A percentile compares a stretch with the other conserved stretches of the same genome.
Conservation (phyloP, 805 yeast species). For the Osmozyma mogii region DNA sequence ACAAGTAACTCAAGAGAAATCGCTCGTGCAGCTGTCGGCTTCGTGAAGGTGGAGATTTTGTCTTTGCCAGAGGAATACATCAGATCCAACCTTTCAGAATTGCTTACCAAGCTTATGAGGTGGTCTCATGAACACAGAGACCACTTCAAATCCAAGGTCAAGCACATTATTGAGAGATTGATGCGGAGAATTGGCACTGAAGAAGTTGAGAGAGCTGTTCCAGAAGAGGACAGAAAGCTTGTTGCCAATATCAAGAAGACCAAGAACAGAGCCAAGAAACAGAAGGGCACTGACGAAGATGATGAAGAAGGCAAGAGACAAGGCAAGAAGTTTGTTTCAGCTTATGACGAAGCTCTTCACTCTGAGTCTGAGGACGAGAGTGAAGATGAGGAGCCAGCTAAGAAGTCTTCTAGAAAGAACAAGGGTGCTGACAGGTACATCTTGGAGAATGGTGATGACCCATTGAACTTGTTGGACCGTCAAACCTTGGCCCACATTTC, state of each 20-base stretch:
- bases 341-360: slow-evolving; percentile 87
- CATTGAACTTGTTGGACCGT: slow-evolving; percentile 83
- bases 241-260: slow-evolving; percentile 80
- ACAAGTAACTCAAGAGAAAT: slow-evolving; percentile 90
- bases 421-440: slow-evolving; percentile 53
- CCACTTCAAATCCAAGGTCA: slow-evolving; percentile 86
- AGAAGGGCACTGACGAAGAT: slow-evolving; percentile 37
- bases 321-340: slow-evolving; percentile 62
- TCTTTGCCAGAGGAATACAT: slow-evolving; percentile 75
- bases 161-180: slow-evolving; percentile 86
- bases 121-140: slow-evolving; percentile 97
- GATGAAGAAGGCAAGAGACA: slow-evolving; percentile 15
- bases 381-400: slow-evolving; percentile 39
- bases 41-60: slow-evolving; percentile 81
- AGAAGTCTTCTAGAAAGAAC: slow-evolving; percentile 21
- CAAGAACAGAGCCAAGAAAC: slow-evolving; percentile 76
- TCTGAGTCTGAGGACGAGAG: slow-evolving; percentile 47
- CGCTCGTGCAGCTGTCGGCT: slow-evolving; percentile 90
- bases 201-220: slow-evolving; percentile 71
- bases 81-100: slow-evolving; percentile 52
- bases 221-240: slow-evolving; percentile 82
- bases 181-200: slow-evolving; percentile 89
- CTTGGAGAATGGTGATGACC: slow-evolving; percentile 66
- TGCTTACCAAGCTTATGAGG: slow-evolving; percentile 67
- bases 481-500: slow-evolving; percentile 82